These are phyloP conservation scores for Polyplosphaeria fusca DNA, from an alignment of 495 filamentous ascomycete genomes.

Conservation along the genomic window DNA sequence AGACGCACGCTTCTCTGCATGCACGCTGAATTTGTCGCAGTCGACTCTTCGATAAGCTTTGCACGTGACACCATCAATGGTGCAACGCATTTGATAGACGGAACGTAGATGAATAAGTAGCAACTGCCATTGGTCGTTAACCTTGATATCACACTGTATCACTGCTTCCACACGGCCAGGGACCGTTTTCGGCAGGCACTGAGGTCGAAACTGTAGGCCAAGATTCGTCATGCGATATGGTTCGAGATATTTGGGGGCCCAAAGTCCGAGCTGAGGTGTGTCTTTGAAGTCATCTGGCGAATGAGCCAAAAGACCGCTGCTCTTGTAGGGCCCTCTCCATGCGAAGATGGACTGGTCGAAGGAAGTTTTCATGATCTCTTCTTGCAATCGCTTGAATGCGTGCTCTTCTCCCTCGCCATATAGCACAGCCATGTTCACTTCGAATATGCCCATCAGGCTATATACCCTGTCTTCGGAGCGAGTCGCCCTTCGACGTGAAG, in stretches of 20 bases:
- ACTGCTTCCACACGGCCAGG: not conserved
- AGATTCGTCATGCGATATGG: slow-evolving; percentile 5
- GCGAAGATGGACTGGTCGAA: slow-evolving; percentile 11
- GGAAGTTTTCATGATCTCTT: slow-evolving; percentile 3
- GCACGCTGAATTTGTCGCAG: not conserved
- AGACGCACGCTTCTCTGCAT: not conserved
- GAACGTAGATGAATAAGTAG: not conserved
- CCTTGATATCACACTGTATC: not conserved
- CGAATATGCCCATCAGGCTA: not conserved
- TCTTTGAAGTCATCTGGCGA: not conserved
- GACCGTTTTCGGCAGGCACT: not conserved
- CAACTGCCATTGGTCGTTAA: not conserved
- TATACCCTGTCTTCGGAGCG: not conserved
- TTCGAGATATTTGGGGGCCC: not conserved
- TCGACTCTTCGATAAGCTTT: not conserved
- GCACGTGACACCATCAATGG: not conserved
- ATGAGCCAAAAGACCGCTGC: not conserved
- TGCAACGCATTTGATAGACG: not conserved
- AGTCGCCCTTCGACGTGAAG: not conserved
- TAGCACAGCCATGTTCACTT: not conserved
- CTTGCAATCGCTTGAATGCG: not conserved
- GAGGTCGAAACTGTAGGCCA: not conserved
- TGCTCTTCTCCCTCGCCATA: not conserved
- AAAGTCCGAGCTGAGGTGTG: not conserved
- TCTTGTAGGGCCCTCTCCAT: not conserved